Base-by-base conservation (phyloP, 2,329 filamentous ascomycete species). In the Paradendryphiella salina region DNA sequence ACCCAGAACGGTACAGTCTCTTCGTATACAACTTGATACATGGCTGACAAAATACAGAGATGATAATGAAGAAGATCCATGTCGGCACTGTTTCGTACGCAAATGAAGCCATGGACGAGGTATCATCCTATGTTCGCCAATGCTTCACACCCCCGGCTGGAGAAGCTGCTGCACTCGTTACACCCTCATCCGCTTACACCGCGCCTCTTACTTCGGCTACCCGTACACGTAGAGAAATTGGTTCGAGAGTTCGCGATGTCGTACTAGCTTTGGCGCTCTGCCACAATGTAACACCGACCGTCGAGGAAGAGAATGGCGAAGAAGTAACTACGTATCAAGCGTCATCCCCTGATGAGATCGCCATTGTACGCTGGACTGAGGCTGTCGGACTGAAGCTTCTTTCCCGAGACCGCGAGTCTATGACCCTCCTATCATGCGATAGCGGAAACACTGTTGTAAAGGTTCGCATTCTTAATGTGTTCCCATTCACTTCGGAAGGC, bases 51-150 rank as follows among this genome's bases (percentile, higher is more conserved):
- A 38, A 3, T 13, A 21, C 40, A 81, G 90, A 96, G 67, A 96
- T 96, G 92, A 93, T 96, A 68, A 87, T 99, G 82, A 96, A 95
- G 71, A 99, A 99, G 75, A 93, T 99, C 5, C 95, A 99, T 66
- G 90, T 99, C 45, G 94, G 95, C 8, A 99, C 94, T 8, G 94
- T 97, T 1, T 97, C 93, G 1, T 99, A 99, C 67, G 94, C 93
- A 28, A 96, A 96, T 63, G 94, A 99, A 69, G 93, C 94, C 8
- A 99, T 99, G 94, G 94, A 97, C 62, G 95, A 99, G 76, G 94
- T 99, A 10, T 79, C 85, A 10, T 83, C 88, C 0, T 96, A 96
- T 69, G 83, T 99, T 42, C 85, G 82, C 56, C 92, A 96, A 71
- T 89, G 87, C 5, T 96, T 97, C 64, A 81, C 85, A 10, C 64